Conservation (phyloP, 192 early-diverging fungal genomes). For the Pilaira anomala region DNA sequence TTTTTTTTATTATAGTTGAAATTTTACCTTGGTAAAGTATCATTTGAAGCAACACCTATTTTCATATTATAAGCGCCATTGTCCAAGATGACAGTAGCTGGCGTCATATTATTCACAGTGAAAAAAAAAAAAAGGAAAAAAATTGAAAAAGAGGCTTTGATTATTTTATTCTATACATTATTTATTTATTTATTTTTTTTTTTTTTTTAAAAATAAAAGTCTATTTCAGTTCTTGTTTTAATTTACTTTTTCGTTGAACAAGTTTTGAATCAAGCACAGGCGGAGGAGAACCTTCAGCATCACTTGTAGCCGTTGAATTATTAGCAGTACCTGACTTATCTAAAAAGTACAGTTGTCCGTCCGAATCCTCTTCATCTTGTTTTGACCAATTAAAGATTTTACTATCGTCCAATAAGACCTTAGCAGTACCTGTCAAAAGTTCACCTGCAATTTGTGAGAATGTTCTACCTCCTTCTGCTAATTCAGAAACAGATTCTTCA, state of each 20-base stretch:
- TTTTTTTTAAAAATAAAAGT: no score
- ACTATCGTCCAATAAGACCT: constrained; percentile 48
- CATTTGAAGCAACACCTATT: constrained; percentile 45
- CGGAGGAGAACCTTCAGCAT: no score
- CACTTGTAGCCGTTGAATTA: no score
- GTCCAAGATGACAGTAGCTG: constrained; percentile 56
- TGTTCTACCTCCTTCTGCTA: constrained; percentile 16
- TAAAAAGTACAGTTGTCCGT: constrained; percentile 53
- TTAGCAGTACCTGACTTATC: constrained; percentile 17
- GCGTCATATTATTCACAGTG: not conserved
- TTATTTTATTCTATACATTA: no score
- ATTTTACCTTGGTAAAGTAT: constrained; percentile 33
- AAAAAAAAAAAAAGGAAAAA: no score
- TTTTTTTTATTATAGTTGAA: not conserved
- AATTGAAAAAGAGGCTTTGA: no score
- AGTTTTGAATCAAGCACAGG: no score
- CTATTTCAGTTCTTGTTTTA: no score
- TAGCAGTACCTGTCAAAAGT: constrained; percentile 32
- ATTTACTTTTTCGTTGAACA: no score
- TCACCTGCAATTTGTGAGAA: constrained; percentile 29
- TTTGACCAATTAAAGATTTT: constrained; percentile 55
- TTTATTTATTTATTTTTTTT: no score
- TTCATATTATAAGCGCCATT: constrained; percentile 72
- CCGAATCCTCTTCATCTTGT: constrained; percentile 45
- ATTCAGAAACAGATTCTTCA: constrained; percentile 13